phyloP scores from a whole-genome alignment of 2,329 filamentous ascomycete species.

The Ascochyta clinopodiicola region DNA sequence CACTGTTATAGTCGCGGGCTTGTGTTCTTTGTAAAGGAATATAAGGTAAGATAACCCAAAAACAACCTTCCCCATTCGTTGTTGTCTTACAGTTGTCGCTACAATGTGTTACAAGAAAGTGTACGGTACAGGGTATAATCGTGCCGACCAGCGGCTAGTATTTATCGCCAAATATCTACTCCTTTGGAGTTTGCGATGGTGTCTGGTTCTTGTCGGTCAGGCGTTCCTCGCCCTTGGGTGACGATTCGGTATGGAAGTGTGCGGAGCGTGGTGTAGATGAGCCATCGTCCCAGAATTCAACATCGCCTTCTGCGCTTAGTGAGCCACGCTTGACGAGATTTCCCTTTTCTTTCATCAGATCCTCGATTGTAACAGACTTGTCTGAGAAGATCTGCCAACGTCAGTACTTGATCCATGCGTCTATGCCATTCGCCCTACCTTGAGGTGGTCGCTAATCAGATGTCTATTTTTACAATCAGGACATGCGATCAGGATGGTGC shows the following conservation, averaged over 20 bases:
- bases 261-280: constrained; percentile 47
- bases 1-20: neutral
- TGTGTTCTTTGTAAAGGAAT: too few relatives aligned
- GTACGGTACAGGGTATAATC: constrained; percentile 19
- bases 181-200: constrained; percentile 19
- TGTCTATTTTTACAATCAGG: constrained; percentile 86
- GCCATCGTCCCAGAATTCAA: constrained; percentile 90
- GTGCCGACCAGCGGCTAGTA: constrained; percentile 9
- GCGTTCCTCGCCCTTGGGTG: constrained; percentile 32
- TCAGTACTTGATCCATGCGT: constrained; percentile 4
- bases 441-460: constrained; percentile 88
- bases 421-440: constrained; percentile 49
- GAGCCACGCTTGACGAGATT: constrained; percentile 74
- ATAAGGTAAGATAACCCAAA: neutral
- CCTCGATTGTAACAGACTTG: constrained; percentile 73
- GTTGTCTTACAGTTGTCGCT: constrained; percentile 1
- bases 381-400: constrained; percentile 71
- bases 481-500: constrained; percentile 87
- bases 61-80: constrained; percentile 3
- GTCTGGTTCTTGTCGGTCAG: constrained; percentile 27
- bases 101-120: constrained; percentile 8
- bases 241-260: constrained; percentile 41
- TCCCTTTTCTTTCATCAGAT: constrained; percentile 78
- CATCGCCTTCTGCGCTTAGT: constrained; percentile 77
- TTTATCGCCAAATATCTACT: constrained; percentile 1